Conservation (phyloP, 106 monocot genomes). For the Dioscorea dumetorum region DNA sequence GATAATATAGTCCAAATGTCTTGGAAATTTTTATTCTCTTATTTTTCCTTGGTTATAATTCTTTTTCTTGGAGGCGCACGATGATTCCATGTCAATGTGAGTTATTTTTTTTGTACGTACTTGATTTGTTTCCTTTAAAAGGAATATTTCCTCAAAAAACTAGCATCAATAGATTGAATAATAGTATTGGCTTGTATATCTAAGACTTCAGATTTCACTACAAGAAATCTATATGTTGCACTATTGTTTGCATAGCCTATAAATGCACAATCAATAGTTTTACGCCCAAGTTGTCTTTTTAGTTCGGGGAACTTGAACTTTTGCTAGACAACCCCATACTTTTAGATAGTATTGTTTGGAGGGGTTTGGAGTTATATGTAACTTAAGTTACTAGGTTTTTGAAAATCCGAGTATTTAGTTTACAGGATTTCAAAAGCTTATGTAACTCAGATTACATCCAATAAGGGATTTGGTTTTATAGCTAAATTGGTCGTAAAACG, state of each 20-base stretch:
- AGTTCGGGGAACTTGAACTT: not conserved
- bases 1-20: not conserved
- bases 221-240: conserved; percentile 3
- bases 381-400: too few relatives aligned
- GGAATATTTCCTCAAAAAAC: conserved; percentile 9
- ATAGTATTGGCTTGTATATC: conserved; percentile 1
- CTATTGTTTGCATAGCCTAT: conserved; percentile 2
- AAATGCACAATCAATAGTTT: not conserved
- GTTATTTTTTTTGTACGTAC: not conserved
- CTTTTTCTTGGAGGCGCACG: not conserved
- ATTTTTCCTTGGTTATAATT: not conserved
- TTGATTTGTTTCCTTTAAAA: conserved; percentile 3
- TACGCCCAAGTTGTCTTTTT: conserved; percentile 1
- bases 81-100: not conserved
- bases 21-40: not conserved
- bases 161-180: conserved; percentile 7
- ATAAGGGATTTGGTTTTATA: too few relatives aligned
- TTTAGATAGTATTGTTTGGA: too few relatives aligned
- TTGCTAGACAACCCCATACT: conserved; percentile 5
- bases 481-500: too few relatives aligned
- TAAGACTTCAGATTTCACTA: not conserved
- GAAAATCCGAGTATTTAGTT: too few relatives aligned
- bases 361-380: too few relatives aligned
- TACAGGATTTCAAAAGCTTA: too few relatives aligned
- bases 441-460: too few relatives aligned